These are phyloP conservation scores for Hymenoscyphus linearis DNA, from an alignment of 2,329 filamentous ascomycete species.

Conservation along the genomic window DNA sequence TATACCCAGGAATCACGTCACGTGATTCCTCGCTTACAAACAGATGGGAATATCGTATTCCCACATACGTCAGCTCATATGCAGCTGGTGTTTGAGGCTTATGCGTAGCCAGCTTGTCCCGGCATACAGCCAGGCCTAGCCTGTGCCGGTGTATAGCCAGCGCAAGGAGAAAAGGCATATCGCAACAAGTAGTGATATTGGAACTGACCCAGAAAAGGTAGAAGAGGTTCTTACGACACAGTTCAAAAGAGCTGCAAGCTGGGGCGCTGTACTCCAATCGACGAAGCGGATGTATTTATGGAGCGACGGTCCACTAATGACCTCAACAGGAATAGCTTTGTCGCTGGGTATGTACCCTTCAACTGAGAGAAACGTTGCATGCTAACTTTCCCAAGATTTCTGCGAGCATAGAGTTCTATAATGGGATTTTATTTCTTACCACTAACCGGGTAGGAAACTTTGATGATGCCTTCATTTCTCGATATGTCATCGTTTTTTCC, in stretches of 20 bases:
- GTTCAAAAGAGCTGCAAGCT: slow-evolving; percentile 43
- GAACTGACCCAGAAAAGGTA: slow-evolving; percentile 38
- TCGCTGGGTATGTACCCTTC: slow-evolving; percentile 14
- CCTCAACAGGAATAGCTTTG: slow-evolving; percentile 31
- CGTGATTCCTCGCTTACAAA: no score
- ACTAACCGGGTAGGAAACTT: slow-evolving; percentile 35
- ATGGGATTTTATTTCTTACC: slow-evolving; percentile 39
- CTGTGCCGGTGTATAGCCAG: no score
- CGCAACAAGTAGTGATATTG: slow-evolving; percentile 47
- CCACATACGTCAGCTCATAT: no score
- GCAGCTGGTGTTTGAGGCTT: no score
- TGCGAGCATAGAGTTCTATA: slow-evolving; percentile 37
- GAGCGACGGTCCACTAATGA: slow-evolving; percentile 29
- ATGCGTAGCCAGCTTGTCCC: no score
- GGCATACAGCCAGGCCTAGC: no score
- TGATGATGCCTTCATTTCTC: slow-evolving; percentile 34
- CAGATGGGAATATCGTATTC: no score
- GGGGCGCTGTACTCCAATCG: slow-evolving; percentile 45
- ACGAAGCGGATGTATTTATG: slow-evolving; percentile 48
- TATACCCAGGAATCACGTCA: no score
- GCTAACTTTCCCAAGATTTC: slow-evolving; percentile 21
- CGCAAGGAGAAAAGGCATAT: no score
- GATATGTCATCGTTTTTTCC: neutral
- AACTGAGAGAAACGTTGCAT: no score
- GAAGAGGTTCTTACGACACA: slow-evolving; percentile 40